A percentile compares a stretch with the other conserved stretches of the same genome.
These are phyloP conservation scores for Fraxinus dipetala DNA, from an alignment of 305 asterid genomes.

Conservation along the genomic window DNA sequence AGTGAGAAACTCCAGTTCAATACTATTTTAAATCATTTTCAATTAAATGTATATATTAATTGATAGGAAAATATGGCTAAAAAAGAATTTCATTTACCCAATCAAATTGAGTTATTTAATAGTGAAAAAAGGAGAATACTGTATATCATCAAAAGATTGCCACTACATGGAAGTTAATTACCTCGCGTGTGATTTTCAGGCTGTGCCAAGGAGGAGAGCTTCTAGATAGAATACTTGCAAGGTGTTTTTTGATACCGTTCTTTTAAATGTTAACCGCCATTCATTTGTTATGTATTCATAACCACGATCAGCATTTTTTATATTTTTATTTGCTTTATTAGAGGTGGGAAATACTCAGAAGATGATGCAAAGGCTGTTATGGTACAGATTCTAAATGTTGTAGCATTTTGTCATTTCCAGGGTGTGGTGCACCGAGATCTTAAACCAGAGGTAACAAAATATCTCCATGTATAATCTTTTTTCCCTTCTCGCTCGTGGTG, in stretches of 20 bases:
- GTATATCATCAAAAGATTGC: neutral
- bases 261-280: neutral
- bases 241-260: slow-evolving; percentile 34
- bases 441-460: slow-evolving; percentile 61
- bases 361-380: slow-evolving; percentile 52
- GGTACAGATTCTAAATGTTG: slow-evolving; percentile 61
- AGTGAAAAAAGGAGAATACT: neutral
- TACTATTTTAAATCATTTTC: neutral
- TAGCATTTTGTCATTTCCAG: slow-evolving; percentile 72
- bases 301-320: neutral
- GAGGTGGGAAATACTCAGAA: slow-evolving; percentile 62
- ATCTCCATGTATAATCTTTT: neutral
- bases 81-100: neutral
- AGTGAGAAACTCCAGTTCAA: neutral
- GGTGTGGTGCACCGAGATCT: slow-evolving; percentile 87
- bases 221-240: slow-evolving; percentile 57
- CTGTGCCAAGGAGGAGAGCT: slow-evolving; percentile 79
- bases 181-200: slow-evolving; percentile 32
- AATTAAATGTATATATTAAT: no score
- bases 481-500: neutral
- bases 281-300: neutral
- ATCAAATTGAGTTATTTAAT: neutral
- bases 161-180: neutral
- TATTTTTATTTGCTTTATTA: slow-evolving; percentile 17
- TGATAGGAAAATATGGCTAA: neutral